phyloP scores from a whole-genome alignment of 1,139 yeast species.

The Magnusiomyces ingens region DNA sequence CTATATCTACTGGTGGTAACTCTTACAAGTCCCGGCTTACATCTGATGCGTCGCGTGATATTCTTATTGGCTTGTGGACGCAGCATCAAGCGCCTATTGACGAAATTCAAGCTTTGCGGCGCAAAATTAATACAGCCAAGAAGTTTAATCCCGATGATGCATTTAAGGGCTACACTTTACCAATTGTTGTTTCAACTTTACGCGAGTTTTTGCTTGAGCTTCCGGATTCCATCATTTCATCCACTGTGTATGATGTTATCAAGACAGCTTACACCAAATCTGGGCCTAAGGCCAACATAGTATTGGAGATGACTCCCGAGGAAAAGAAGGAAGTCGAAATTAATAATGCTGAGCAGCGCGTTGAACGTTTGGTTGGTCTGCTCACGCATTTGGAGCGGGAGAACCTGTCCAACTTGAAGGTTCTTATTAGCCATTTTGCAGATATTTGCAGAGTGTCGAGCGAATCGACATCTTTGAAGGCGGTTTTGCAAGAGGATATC shows the following conservation, averaged over 20 bases:
- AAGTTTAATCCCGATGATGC: slow-evolving; percentile 29
- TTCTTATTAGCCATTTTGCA: slow-evolving; percentile 16
- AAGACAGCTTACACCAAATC: slow-evolving; percentile 53
- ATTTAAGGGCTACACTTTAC: slow-evolving; percentile 36
- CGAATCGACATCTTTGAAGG: background rate
- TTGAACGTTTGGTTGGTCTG: slow-evolving; percentile 17
- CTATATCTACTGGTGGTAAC: no score
- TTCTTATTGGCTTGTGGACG: slow-evolving; percentile 12
- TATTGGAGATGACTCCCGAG: background rate
- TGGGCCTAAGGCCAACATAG: background rate
- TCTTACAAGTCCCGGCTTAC: background rate
- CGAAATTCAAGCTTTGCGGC: slow-evolving; percentile 59
- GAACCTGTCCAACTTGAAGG: slow-evolving; percentile 16
- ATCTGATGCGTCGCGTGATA: slow-evolving; percentile 4
- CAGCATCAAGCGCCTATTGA: slow-evolving; percentile 51
- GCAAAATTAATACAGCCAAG: slow-evolving; percentile 47
- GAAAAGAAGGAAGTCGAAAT: background rate
- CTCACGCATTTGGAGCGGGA: slow-evolving; percentile 19
- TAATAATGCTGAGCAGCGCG: slow-evolving; percentile 1
- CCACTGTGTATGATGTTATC: slow-evolving; percentile 58
- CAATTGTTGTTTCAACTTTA: slow-evolving; percentile 58
- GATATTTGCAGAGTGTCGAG: slow-evolving; percentile 13
- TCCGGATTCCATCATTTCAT: slow-evolving; percentile 73
- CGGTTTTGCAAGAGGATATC: background rate
- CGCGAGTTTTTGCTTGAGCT: slow-evolving; percentile 71